A percentile compares a stretch with the other conserved stretches of the same genome.
These are phyloP conservation scores for Sphaerulina musiva DNA, from an alignment of 2,329 filamentous ascomycete genomes.

Conservation along the genomic window DNA sequence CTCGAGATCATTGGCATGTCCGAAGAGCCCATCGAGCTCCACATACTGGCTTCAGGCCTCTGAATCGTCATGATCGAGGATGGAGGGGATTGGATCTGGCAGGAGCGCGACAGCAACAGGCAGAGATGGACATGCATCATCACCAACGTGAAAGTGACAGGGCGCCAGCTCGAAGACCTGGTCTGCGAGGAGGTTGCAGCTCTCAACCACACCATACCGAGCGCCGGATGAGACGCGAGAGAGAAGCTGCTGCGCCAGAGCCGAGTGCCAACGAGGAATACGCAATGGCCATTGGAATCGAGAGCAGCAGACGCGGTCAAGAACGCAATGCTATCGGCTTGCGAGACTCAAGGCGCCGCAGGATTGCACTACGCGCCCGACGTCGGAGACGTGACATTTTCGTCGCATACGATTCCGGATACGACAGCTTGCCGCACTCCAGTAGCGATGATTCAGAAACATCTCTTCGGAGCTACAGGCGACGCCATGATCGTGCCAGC, in stretches of 20 bases:
- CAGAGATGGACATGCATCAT: not conserved
- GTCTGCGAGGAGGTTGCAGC: not conserved
- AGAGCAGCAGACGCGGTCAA: not conserved
- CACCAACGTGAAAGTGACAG: not conserved
- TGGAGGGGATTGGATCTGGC: not conserved
- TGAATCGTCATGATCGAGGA: not conserved
- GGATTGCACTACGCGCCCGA: not conserved
- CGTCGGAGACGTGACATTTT: constrained; percentile 1
- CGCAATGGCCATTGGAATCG: not conserved
- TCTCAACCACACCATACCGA: not conserved
- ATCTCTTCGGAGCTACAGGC: not conserved
- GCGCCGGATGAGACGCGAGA: not conserved
- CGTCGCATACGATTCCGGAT: not conserved
- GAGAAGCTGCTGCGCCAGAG: not conserved
- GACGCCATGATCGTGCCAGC: not conserved
- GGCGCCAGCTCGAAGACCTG: not conserved
- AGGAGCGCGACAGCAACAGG: not conserved
- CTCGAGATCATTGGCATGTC: too few relatives aligned
- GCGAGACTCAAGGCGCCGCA: not conserved
- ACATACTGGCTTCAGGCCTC: not conserved
- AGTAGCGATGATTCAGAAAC: not conserved
- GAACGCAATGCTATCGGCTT: not conserved
- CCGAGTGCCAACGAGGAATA: not conserved
- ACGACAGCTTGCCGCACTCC: not conserved
- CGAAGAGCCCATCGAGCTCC: not conserved